These are phyloP conservation scores for Garcia nutans DNA, from an alignment of 345 rosid genomes.

Conservation along the genomic window DNA sequence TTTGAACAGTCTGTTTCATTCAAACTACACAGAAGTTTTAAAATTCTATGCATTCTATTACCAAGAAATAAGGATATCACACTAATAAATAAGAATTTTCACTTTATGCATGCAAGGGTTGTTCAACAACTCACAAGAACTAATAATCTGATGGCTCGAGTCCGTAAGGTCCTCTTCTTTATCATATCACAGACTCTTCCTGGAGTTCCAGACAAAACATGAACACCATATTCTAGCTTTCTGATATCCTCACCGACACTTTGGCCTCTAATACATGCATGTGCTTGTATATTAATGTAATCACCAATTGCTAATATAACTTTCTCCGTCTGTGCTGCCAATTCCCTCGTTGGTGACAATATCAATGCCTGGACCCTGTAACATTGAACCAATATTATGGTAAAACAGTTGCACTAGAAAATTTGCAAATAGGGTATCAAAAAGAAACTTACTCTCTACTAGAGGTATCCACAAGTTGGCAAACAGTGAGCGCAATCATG, in stretches of 20 bases:
- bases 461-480: too few relatives aligned
- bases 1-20: too few relatives aligned
- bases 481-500: too few relatives aligned
- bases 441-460: too few relatives aligned
- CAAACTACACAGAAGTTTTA: too few relatives aligned
- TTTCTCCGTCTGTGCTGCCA: slow-evolving; percentile 92
- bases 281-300: slow-evolving; percentile 72
- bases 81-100: too few relatives aligned
- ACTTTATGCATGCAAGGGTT: neutral
- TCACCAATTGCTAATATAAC: slow-evolving; percentile 75
- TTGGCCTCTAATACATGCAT: slow-evolving; percentile 88
- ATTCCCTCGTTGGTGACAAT: slow-evolving; percentile 90
- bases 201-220: slow-evolving; percentile 95
- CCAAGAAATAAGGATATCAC: too few relatives aligned
- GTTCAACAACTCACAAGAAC: slow-evolving; percentile 32
- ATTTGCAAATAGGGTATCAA: slow-evolving; percentile 31
- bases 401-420: neutral
- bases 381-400: neutral
- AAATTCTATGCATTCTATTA: too few relatives aligned
- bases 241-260: slow-evolving; percentile 97
- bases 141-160: slow-evolving; percentile 59
- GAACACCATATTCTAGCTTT: slow-evolving; percentile 64
- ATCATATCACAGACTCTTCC: too few relatives aligned
- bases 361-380: slow-evolving; percentile 92
- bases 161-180: slow-evolving; percentile 88